phyloP scores from a whole-genome alignment of 345 rosid species.

The Melaleuca quinquenervia region DNA sequence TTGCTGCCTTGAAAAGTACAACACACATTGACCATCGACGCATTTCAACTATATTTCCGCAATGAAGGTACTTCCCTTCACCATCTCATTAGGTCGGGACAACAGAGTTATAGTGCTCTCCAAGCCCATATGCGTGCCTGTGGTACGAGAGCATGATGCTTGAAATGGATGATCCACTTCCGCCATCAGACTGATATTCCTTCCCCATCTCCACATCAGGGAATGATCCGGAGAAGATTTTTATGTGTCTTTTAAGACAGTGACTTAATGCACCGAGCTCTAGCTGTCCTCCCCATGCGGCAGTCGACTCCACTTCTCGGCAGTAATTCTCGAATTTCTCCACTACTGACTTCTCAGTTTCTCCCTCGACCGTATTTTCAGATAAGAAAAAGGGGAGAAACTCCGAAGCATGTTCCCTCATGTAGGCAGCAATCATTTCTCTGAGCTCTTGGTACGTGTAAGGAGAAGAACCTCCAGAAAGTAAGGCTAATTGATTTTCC shows the following conservation, averaged over 20 bases:
- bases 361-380: slow-evolving; percentile 21
- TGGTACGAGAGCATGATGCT: slow-evolving; percentile 44
- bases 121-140: slow-evolving; percentile 59
- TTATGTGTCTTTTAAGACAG: slow-evolving; percentile 37
- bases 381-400: slow-evolving; percentile 55
- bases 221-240: slow-evolving; percentile 51
- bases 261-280: slow-evolving; percentile 62
- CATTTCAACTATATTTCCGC: neutral
- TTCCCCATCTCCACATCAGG: slow-evolving; percentile 76
- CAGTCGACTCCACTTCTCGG: slow-evolving; percentile 51
- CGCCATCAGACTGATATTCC: slow-evolving; percentile 33
- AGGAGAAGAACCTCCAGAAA: slow-evolving; percentile 57
- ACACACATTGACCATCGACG: neutral
- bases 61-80: neutral
- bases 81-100: slow-evolving; percentile 8
- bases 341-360: slow-evolving; percentile 11
- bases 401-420: slow-evolving; percentile 51
- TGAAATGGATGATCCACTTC: neutral
- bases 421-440: slow-evolving; percentile 71
- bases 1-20: neutral
- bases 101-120: slow-evolving; percentile 60
- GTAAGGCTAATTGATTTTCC: slow-evolving; percentile 63
- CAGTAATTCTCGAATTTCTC: slow-evolving; percentile 52
- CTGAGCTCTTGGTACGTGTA: slow-evolving; percentile 56
- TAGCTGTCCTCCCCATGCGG: slow-evolving; percentile 66